Evolutionary conservation across 371 early-diverging fungal species (phyloP).

Genomic region (Choanephora cucurbitarum): DNA sequence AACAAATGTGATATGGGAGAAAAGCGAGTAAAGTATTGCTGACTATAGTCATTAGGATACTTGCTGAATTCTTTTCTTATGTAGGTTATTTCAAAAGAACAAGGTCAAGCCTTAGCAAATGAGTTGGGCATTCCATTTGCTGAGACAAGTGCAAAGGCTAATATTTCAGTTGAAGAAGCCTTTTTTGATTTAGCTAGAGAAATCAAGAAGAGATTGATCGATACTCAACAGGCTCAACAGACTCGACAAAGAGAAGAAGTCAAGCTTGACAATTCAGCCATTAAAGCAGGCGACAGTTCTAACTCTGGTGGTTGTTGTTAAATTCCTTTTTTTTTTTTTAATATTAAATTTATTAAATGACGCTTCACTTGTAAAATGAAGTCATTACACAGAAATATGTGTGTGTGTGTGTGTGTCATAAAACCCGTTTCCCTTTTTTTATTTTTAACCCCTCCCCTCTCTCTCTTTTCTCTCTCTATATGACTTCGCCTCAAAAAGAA

Average conservation of each 20-base stretch:
- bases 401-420: no score
- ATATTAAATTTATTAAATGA: no score
- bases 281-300: constrained; percentile 19
- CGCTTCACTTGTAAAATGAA: background rate
- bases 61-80: no score
- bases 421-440: background rate
- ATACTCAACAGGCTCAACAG: constrained; percentile 51
- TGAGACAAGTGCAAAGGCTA: constrained; percentile 97
- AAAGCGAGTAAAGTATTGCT: constrained; percentile 70
- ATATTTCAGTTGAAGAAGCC: constrained; percentile 95
- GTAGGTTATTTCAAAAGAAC: constrained; percentile 68
- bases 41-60: no score
- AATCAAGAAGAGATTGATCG: constrained; percentile 54
- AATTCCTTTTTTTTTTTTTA: background rate
- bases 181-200: constrained; percentile 94
- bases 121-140: constrained; percentile 89
- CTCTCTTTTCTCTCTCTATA: background rate
- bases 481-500: constrained; percentile 4
- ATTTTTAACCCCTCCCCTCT: no score
- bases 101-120: constrained; percentile 86
- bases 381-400: background rate
- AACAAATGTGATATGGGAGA: constrained; percentile 97
- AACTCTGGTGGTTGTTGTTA: constrained; percentile 25
- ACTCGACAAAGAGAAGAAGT: constrained; percentile 51
- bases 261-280: constrained; percentile 29